phyloP scores from a whole-genome alignment of 2,329 filamentous ascomycete species.

The Nigrospora osmanthi region DNA sequence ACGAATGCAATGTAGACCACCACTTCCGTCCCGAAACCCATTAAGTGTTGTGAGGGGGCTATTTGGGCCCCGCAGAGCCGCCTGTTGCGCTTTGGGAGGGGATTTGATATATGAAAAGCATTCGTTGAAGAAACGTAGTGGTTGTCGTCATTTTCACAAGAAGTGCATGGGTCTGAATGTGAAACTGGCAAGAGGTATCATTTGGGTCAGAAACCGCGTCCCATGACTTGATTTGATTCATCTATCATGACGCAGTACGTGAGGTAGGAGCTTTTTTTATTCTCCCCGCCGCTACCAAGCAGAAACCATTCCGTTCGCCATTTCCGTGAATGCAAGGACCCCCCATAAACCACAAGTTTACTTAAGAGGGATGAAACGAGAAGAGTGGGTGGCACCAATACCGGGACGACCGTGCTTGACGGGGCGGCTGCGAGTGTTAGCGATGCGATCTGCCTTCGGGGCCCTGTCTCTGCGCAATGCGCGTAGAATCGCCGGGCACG shows the following conservation, averaged over 20 bases:
- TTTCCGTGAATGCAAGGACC: constrained; percentile 52
- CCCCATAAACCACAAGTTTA: constrained; percentile 54
- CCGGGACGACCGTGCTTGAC: constrained; percentile 99
- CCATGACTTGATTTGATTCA: constrained; percentile 29
- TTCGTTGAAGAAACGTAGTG: no score
- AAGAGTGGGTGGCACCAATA: constrained; percentile 99
- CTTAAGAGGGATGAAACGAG: constrained; percentile 99
- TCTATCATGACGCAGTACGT: constrained; percentile 34
- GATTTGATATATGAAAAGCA: no score
- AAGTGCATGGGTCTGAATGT: no score
- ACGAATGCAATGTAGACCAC: no score
- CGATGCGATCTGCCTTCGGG: neutral
- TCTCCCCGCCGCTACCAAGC: constrained; percentile 28
- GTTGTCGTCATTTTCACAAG: no score
- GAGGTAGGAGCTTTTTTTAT: constrained; percentile 26
- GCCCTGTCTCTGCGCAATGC: no score
- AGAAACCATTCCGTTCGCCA: constrained; percentile 51
- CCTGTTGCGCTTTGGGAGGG: no score
- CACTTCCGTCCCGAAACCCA: no score
- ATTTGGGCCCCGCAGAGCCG: no score
- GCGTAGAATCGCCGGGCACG: no score
- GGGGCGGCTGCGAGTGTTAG: constrained; percentile 74
- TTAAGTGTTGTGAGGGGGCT: no score
- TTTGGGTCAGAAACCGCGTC: neutral
- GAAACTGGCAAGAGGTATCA: no score